Percentiles rank a stretch among this genome's conserved stretches.
phyloP scores from a whole-genome alignment of 306 rosid genomes.

The Vicia faba region DNA sequence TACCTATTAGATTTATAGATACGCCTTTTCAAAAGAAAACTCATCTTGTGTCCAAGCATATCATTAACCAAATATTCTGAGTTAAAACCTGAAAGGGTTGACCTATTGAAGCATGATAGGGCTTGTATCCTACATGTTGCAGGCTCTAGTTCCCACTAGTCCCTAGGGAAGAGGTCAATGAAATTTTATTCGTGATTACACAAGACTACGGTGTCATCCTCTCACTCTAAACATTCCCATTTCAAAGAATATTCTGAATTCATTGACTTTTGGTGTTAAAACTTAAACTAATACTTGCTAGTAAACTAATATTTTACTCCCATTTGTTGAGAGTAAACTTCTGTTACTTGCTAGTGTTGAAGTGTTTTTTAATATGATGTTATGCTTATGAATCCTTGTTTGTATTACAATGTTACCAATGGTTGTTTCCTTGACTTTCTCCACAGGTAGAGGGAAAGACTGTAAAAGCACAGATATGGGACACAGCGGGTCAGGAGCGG shows the following conservation, averaged over 20 bases:
- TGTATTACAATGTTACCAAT: constrained; percentile 8
- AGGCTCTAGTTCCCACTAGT: neutral
- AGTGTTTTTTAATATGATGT: constrained; percentile 29
- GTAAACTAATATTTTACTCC: too few relatives aligned
- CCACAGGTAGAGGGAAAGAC: constrained; percentile 94
- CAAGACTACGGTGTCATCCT: neutral
- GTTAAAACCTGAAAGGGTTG: neutral
- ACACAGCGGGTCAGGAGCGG: constrained; percentile 99
- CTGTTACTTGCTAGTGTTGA: neutral
- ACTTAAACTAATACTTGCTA: neutral
- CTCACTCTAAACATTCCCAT: neutral
- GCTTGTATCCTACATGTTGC: neutral
- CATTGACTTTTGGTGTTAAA: neutral
- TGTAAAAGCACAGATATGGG: constrained; percentile 99
- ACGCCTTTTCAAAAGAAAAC: constrained; percentile 2
- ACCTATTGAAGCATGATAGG: neutral
- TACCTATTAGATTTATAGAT: neutral
- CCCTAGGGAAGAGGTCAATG: neutral
- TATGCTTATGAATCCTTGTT: neutral
- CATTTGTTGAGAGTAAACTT: neutral
- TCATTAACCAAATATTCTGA: constrained; percentile 1
- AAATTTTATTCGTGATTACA: neutral
- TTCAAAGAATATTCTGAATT: neutral
- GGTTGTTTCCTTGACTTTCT: constrained; percentile 8
- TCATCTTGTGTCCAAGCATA: neutral